phyloP scores from a whole-genome alignment of 83 land plant species.

The Picea abies region DNA sequence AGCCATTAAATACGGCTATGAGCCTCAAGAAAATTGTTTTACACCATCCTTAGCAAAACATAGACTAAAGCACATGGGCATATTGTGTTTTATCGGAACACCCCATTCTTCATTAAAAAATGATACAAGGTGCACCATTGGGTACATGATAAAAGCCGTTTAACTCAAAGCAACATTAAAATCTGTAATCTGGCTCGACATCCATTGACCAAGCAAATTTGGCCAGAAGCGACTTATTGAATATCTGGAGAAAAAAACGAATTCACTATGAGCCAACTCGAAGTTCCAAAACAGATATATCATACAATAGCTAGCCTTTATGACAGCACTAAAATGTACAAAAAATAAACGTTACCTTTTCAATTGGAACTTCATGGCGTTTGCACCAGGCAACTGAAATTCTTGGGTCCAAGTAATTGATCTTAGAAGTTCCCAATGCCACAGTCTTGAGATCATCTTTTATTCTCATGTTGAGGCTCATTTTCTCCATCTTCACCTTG shows the following conservation, averaged over 20 bases:
- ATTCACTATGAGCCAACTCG: neutral
- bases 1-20: neutral
- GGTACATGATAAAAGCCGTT: neutral
- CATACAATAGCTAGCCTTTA: neutral
- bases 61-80: slow-evolving; percentile 11
- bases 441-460: slow-evolving; percentile 96
- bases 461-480: slow-evolving; percentile 71
- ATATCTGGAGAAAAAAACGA: slow-evolving; percentile 53
- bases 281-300: neutral
- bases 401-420: slow-evolving; percentile 98
- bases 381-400: slow-evolving; percentile 99
- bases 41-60: slow-evolving; percentile 14
- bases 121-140: slow-evolving; percentile 14
- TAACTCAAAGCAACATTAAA: slow-evolving; percentile 43
- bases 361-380: slow-evolving; percentile 97
- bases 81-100: slow-evolving; percentile 7
- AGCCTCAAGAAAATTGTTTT: slow-evolving; percentile 15
- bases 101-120: slow-evolving; percentile 6
- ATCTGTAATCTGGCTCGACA: slow-evolving; percentile 81
- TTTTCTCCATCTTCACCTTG: slow-evolving; percentile 79
- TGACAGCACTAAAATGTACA: neutral
- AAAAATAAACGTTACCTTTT: slow-evolving; percentile 62
- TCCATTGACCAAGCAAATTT: slow-evolving; percentile 99
- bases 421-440: slow-evolving; percentile 97
- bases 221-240: slow-evolving; percentile 92